Evolutionary conservation across 306 rosid genomes (phyloP).

Genomic region (Vigna trinervia): DNA sequence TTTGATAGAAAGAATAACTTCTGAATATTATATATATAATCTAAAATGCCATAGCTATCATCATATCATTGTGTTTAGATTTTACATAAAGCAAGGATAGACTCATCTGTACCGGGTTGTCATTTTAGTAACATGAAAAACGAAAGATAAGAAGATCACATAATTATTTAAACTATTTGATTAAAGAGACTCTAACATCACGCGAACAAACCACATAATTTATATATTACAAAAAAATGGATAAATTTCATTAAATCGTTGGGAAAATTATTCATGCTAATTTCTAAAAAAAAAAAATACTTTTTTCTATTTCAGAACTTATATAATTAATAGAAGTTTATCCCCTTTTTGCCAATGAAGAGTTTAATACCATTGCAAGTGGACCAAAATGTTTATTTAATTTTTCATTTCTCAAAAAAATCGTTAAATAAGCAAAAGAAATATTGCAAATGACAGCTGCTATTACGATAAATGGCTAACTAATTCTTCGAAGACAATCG

Average conservation of each 20-base stretch:
- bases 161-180: constrained; percentile 5
- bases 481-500: constrained; percentile 21
- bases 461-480: background rate
- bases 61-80: background rate
- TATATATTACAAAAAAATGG: background rate
- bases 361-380: constrained; percentile 30
- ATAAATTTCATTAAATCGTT: background rate
- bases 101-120: background rate
- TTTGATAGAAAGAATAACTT: no score
- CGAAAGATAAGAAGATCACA: background rate
- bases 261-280: background rate
- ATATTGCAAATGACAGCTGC: constrained; percentile 35
- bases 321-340: background rate
- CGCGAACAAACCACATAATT: constrained; percentile 13
- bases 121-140: constrained; percentile 12
- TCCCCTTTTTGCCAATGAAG: constrained; percentile 34
- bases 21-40: no score
- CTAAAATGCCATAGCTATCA: no score
- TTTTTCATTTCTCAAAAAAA: constrained; percentile 26
- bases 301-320: background rate
- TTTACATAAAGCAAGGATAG: background rate
- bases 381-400: constrained; percentile 24
- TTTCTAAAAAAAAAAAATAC: background rate
- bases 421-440: constrained; percentile 1
- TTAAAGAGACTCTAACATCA: constrained; percentile 31